These are phyloP conservation scores for Oryza glaberrima DNA, from an alignment of 176 grass and related monocot genomes.

Conservation along the genomic window DNA sequence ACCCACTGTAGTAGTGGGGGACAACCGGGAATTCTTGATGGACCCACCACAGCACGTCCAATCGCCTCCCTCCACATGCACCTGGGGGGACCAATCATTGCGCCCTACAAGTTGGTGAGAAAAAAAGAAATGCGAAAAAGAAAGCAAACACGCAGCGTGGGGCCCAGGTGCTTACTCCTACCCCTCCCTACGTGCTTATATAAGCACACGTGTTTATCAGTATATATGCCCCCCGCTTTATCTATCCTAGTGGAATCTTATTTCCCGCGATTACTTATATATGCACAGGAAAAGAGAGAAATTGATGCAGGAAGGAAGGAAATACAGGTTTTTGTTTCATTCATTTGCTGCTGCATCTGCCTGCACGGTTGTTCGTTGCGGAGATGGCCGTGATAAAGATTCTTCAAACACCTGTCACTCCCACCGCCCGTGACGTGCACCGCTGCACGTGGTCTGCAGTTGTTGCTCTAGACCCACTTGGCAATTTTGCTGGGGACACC, in stretches of 20 bases:
- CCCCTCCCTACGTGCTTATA: slow-evolving; percentile 45
- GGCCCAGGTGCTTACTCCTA: neutral
- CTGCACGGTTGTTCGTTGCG: slow-evolving; percentile 16
- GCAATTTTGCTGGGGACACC: neutral
- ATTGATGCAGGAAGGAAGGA: slow-evolving; percentile 7
- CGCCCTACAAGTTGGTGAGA: slow-evolving; percentile 2
- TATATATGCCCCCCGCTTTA: neutral
- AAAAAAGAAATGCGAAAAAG: neutral
- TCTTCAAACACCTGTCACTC: slow-evolving; percentile 6
- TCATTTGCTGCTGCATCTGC: neutral
- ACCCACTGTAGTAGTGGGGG: no score
- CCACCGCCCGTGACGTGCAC: slow-evolving; percentile 9
- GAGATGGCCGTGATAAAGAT: slow-evolving; percentile 12
- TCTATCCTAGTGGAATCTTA: neutral
- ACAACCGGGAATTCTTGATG: neutral
- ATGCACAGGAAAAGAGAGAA: neutral
- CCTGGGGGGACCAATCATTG: slow-evolving; percentile 31
- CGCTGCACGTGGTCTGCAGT: slow-evolving; percentile 29
- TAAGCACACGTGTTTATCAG: slow-evolving; percentile 29
- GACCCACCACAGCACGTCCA: neutral
- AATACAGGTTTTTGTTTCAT: slow-evolving; percentile 2
- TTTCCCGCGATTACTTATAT: slow-evolving; percentile 21
- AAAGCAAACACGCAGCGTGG: neutral
- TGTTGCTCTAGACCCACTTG: neutral
- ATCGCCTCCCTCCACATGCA: slow-evolving; percentile 4